phyloP scores from a whole-genome alignment of 306 rosid genomes.

The Cucurbita maxima region DNA sequence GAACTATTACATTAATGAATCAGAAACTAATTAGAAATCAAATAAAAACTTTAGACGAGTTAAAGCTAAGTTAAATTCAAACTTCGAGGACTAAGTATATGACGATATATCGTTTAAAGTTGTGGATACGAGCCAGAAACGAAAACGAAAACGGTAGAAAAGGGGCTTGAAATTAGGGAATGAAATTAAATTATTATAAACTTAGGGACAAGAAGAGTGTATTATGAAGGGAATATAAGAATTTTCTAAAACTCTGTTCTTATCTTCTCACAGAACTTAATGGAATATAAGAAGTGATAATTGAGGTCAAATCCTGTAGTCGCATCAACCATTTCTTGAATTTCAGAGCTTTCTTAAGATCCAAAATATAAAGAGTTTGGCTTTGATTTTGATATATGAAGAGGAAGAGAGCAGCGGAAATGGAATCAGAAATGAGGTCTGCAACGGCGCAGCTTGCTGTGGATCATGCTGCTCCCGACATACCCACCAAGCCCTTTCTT shows the following conservation, averaged over 20 bases:
- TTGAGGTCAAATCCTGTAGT: neutral
- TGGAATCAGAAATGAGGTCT: constrained; percentile 41
- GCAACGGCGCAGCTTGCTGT: constrained; percentile 55
- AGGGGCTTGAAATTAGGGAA: no score
- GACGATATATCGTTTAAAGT: no score
- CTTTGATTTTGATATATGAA: constrained; percentile 12
- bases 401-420: constrained; percentile 45
- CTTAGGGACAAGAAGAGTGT: neutral
- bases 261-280: neutral
- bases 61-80: no score
- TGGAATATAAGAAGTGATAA: neutral
- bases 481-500: constrained; percentile 65
- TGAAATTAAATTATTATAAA: no score
- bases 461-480: constrained; percentile 15
- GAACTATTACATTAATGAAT: no score
- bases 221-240: neutral
- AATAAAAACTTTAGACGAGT: no score
- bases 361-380: neutral
- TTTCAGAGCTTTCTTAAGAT: neutral
- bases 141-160: no score
- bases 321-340: neutral
- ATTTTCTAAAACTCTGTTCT: neutral
- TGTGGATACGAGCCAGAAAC: neutral
- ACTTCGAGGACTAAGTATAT: no score
- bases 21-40: no score